Evolutionary conservation across 345 rosid genomes (phyloP).

Genomic region (Acer yangbiense): DNA sequence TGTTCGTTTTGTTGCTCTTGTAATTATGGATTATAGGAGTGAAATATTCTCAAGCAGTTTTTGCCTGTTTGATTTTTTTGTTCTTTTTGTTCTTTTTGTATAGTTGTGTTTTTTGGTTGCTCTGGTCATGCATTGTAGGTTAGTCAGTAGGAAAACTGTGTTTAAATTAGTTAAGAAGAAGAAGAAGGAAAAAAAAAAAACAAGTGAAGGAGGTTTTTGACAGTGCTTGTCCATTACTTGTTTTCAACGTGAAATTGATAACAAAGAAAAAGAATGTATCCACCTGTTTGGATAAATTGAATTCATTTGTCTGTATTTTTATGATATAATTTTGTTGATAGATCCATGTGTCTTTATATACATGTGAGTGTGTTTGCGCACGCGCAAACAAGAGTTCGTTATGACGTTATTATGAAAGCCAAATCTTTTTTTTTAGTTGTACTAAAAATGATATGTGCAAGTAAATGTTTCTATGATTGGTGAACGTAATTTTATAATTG

Average conservation of each 20-base stretch:
- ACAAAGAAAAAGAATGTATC: not conserved
- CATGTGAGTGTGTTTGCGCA: not conserved
- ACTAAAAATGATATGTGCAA: not conserved
- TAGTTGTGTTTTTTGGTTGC: not conserved
- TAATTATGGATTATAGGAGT: not conserved
- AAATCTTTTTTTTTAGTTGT: not conserved
- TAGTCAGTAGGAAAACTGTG: not conserved
- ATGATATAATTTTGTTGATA: not conserved
- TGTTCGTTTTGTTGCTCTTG: not conserved
- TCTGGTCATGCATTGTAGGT: not conserved
- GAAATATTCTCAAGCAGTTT: not conserved
- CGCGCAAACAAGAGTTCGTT: not conserved
- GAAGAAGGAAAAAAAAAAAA: not conserved
- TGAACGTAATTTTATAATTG: not conserved
- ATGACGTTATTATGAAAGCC: not conserved
- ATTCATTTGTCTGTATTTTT: not conserved
- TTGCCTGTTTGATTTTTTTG: not conserved
- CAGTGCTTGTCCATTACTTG: not conserved
- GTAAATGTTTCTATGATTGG: not conserved
- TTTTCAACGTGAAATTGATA: not conserved
- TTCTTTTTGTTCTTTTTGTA: not conserved
- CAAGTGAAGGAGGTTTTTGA: not conserved
- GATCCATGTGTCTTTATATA: not conserved
- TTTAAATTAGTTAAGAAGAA: not conserved
- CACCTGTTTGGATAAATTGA: not conserved